Evolutionary conservation across 768 basidiomycete genomes (phyloP), one percentile per base, ranked within the genome.

Genomic region (Hygrocybe punicea): DNA sequence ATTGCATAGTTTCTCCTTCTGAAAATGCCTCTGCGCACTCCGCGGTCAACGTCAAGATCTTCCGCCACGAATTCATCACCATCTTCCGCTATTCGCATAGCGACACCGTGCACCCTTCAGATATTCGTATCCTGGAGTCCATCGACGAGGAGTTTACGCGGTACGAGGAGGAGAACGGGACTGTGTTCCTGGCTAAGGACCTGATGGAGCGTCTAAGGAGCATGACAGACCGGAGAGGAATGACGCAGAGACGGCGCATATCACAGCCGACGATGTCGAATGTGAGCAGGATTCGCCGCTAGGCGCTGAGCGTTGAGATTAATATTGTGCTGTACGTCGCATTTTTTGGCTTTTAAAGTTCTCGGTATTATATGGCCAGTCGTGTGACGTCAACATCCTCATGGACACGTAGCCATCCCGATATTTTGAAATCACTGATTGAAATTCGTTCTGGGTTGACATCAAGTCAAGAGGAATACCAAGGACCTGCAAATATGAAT

Each of bases 41-140:
- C 13, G 69, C 78, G 8, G 71, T 81, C 36, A 77, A 81, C 51
- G 76, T 81, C n/a, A 81, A 80, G 65, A 73, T 82, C 45, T 83
- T 81, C 65, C 76, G 74, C 57, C 83, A 85, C 64, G 84, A 85
- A 67, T 84, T 84, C 60, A 80, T 81, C 67, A 80, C 81, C 60
- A 86, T 86, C 51, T 86, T 85, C 62, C 82, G 84, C 37, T 79
- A 82, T 55, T 67, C 71, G 8, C 75, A 80, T 62, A 67, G 68
- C 45, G 67, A 68, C 44, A 78, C 77, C 2, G 60, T 83, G 11
- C 79, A 85, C 58, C 79, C 81, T 11, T 61, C 75, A 2, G 76
- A 82, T 51, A 75, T 86, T 13, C 73, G 70, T 57, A 76, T 85
- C 54, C 68, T 85, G 21, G 79, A 84, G 64, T 63, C 70, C 25